Evolutionary conservation across 495 filamentous ascomycete genomes (phyloP), one percentile per base, ranked within the genome.

Genomic region (Niebla homalea): DNA sequence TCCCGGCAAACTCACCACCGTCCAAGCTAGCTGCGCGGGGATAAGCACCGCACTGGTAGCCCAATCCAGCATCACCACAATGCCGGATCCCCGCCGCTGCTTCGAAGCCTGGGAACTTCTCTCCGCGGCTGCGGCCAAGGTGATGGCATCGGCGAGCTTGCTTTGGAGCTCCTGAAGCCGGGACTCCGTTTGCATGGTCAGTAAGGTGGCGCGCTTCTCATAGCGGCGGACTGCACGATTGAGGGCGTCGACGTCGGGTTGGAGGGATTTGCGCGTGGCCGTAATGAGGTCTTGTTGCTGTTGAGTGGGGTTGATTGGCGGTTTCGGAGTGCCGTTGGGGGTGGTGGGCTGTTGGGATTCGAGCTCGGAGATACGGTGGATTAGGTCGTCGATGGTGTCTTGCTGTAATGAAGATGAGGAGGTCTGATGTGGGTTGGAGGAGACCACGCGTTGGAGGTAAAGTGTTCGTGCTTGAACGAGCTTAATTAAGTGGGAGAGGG

Each of bases 151-250:
- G 26, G 78, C 77, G 18, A 93, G 62, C 37, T 84, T 74, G 0
- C 65, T 60, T 50, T 94, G 82, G 15, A 96, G 66, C 21, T 78
- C 74, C 21, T 73, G 70, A 35, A 97, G 73, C 16, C 85, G 77
- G 16, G 74, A 73, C 42, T 97, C 88, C 10, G 80, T 90, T 54
- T 89, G 80, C 47, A 81, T 72, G 0, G 79, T 67, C 18, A 83
- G 74, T 2, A 89, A 64, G 0, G 82, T 80, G 11, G 81, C 79
- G 50, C 87, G 83, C 63, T 94, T 96, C 68, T 98, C 92, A 56
- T 95, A 95, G n/a, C 87, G 79, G 14, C 92, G 76, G 25, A 97
- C 83, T 0, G 92, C 92, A 18, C 92, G 82, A 51, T 85, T 90
- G 35, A 98, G 67, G 4, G 87, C 86, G 55, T 98, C 92, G 25